Evolutionary conservation across 805 yeast species (phyloP), one percentile per base, ranked within the genome.

Genomic region (Jamesozyma jinghongensis): DNA sequence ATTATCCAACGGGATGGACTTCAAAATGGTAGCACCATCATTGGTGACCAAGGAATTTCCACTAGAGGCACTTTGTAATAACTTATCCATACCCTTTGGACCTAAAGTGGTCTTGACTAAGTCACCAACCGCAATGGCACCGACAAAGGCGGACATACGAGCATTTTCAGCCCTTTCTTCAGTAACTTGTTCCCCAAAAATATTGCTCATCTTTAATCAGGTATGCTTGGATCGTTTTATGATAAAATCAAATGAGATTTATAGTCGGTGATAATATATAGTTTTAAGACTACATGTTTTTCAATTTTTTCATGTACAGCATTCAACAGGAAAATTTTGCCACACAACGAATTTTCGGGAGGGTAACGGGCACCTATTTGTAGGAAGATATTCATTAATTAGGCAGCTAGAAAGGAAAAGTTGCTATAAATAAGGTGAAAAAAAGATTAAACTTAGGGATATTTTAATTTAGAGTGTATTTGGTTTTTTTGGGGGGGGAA

Each of bases 41-140:
- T 92, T 92, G 37, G 99, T 92, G 30, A 92, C 88, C 57, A 88
- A 57, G 2, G 92, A 72, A 41, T 71, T 71, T 36, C 85, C 85
- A 33, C 92, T 76, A 4, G 87, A 73, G 16, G 95, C 84, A 49
- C 94, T 80, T 57, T 86, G 95, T 47, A 92, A 69, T 48, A 92
- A 69, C 62, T 92, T 92, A 64, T 92, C 99, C 97, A 92, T 90
- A 48, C 99, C 99, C 60, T 92, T 90, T 47, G 99, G 99, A 13
- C 99, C 99, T 49, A 92, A 69, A 3, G 98, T 82, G 25, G 86
- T 76, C 64, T 90, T 90, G 35, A 90, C 98, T 46, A 92, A 73
- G 63, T 92, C 98, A 39, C 98, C 99, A 28, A 92, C 98, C 32
- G 98, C 99, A 59, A 92, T 90, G 50, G 98, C 98, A 37, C 98